phyloP scores from a whole-genome alignment of 2,329 filamentous ascomycete genomes.

The Tolypocladium ovalisporum region DNA sequence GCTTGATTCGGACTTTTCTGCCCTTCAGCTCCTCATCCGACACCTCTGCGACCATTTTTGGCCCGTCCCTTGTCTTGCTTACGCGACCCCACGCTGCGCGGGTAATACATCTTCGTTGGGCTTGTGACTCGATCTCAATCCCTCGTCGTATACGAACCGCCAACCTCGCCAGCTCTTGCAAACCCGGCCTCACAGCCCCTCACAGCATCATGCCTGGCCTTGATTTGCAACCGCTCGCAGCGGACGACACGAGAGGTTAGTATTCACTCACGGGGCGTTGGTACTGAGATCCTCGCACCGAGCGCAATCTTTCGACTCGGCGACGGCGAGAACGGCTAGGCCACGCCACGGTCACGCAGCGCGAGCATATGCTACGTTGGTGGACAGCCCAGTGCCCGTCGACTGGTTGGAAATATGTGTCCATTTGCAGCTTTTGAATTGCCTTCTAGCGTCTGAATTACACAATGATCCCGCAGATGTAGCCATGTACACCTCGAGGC shows the following conservation, averaged over 20 bases:
- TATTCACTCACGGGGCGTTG: slow-evolving; percentile 2
- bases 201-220: slow-evolving; percentile 26
- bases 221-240: slow-evolving; percentile 27
- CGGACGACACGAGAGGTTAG: slow-evolving; percentile 35
- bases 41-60: not conserved
- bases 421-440: not conserved
- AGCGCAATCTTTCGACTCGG: not conserved
- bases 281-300: not conserved
- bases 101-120: not conserved
- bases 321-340: not conserved
- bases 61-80: not conserved
- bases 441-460: not conserved
- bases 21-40: not conserved
- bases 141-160: not conserved
- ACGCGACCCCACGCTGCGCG: not conserved
- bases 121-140: not conserved
- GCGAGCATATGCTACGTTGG: not conserved
- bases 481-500: not conserved
- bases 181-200: not conserved
- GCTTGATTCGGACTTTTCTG: not conserved
- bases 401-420: not conserved
- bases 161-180: not conserved
- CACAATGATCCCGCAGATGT: not conserved
- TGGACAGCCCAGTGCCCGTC: not conserved
- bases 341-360: not conserved